These are phyloP conservation scores for Mucor circinelloides DNA, from an alignment of 371 early-diverging fungal genomes.

Conservation along the genomic window DNA sequence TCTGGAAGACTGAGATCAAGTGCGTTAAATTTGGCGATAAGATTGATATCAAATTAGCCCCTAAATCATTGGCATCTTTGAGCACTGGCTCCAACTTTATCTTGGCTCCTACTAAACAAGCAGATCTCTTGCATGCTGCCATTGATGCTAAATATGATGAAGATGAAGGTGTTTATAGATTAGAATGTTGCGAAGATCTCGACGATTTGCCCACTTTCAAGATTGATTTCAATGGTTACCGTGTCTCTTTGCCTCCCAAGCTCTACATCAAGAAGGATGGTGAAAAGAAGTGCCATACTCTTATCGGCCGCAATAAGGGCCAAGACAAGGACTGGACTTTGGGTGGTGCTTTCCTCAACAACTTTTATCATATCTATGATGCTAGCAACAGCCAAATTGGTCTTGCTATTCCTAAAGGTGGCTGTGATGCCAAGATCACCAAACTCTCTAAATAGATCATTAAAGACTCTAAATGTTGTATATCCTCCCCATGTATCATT, in stretches of 20 bases:
- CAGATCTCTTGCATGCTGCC: conserved; percentile 41
- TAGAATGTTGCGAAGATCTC: conserved; percentile 32
- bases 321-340: conserved; percentile 44
- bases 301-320: conserved; percentile 26
- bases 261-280: conserved; percentile 28
- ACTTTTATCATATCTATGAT: conserved; percentile 48
- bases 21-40: conserved; percentile 42
- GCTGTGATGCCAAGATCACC: conserved; percentile 35
- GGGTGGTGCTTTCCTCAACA: conserved; percentile 47
- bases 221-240: conserved; percentile 39
- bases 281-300: conserved; percentile 28
- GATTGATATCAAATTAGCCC: conserved; percentile 42
- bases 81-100: conserved; percentile 35
- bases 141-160: conserved; percentile 38
- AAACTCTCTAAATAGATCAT: conserved; percentile 21
- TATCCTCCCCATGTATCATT: conserved; percentile 5
- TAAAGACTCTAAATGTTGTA: neutral
- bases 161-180: conserved; percentile 21
- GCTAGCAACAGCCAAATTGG: conserved; percentile 37
- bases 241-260: conserved; percentile 38
- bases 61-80: conserved; percentile 39
- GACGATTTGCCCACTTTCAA: conserved; percentile 39
- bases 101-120: conserved; percentile 42
- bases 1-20: conserved; percentile 48
- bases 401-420: conserved; percentile 40